These are phyloP conservation scores for Vitellaria paradoxa DNA, from an alignment of 179 eudicot species.

Conservation along the genomic window DNA sequence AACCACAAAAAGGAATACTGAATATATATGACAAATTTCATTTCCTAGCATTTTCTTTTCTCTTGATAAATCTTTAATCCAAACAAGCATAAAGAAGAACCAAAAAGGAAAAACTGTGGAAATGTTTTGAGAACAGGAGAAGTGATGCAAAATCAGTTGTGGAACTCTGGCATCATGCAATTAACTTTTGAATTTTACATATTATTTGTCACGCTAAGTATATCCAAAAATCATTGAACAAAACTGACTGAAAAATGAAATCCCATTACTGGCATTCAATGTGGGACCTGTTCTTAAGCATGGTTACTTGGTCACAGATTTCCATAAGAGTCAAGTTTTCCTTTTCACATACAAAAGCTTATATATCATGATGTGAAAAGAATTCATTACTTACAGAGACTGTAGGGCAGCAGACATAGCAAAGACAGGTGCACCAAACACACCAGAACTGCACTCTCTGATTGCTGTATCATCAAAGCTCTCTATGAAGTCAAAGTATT, in stretches of 20 bases:
- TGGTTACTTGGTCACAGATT: background rate
- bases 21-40: too few relatives aligned
- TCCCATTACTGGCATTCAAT: background rate
- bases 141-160: background rate
- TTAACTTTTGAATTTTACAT: background rate
- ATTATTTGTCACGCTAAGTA: background rate
- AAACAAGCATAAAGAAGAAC: too few relatives aligned
- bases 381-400: slow-evolving; percentile 59
- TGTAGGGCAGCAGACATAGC: slow-evolving; percentile 63
- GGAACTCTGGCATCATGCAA: background rate
- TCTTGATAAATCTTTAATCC: too few relatives aligned
- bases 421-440: slow-evolving; percentile 54
- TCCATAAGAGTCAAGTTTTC: background rate
- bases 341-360: background rate
- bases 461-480: slow-evolving; percentile 36
- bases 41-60: too few relatives aligned
- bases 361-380: background rate
- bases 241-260: background rate
- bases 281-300: background rate
- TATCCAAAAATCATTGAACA: background rate
- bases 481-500: slow-evolving; percentile 60
- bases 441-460: slow-evolving; percentile 28
- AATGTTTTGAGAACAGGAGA: background rate
- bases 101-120: background rate
- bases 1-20: too few relatives aligned